These are phyloP conservation scores for Solanum chiquidenum DNA, from an alignment of 257 asterid genomes.

Conservation along the genomic window DNA sequence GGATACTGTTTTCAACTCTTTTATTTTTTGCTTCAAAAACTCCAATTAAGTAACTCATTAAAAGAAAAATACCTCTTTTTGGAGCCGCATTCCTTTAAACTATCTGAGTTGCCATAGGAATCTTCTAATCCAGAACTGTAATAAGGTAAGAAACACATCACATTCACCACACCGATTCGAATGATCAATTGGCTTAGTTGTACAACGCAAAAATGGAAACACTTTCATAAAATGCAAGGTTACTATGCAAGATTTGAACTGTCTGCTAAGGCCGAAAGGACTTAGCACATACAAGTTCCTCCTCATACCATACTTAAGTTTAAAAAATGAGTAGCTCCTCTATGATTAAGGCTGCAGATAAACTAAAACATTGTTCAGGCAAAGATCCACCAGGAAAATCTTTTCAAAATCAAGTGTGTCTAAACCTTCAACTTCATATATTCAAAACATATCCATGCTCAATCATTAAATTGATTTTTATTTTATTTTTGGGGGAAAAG, in stretches of 20 bases:
- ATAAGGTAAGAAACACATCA: background rate
- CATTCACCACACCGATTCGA: background rate
- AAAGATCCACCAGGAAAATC: background rate
- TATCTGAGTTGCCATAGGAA: slow-evolving; percentile 20
- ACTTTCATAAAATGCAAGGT: background rate
- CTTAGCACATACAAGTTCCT: background rate
- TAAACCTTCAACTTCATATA: background rate
- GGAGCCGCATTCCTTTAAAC: slow-evolving; percentile 25
- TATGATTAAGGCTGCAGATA: background rate
- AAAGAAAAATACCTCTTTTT: slow-evolving; percentile 34
- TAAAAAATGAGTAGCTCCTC: background rate
- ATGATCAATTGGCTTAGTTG: background rate
- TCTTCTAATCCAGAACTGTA: slow-evolving; percentile 29
- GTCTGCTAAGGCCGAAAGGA: background rate
- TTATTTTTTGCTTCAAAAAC: background rate
- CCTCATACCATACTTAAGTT: background rate
- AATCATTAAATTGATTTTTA: background rate
- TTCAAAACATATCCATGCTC: background rate
- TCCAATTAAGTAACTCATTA: background rate
- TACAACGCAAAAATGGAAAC: background rate
- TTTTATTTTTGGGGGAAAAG: background rate
- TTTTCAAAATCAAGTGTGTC: background rate
- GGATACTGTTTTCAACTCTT: background rate
- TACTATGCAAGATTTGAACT: background rate
- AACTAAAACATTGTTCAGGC: background rate